Evolutionary conservation across 2,329 filamentous ascomycete genomes (phyloP).

Genomic region (Hypocreales sp.): DNA sequence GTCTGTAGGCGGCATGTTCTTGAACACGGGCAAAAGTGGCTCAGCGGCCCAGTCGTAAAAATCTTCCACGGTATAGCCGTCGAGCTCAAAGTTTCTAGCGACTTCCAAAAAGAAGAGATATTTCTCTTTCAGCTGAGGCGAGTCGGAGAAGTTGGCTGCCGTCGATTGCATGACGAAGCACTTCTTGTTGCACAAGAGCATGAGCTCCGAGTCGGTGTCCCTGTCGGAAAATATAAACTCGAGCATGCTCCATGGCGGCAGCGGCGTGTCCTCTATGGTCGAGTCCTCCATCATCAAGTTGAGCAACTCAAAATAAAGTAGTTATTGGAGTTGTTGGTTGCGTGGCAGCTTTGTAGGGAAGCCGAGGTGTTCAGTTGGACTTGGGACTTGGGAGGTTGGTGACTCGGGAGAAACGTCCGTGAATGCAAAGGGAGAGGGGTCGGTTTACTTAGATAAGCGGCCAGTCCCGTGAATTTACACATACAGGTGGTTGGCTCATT

Average conservation of each 20-base stretch:
- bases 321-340: too few relatives aligned
- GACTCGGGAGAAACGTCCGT: too few relatives aligned
- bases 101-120: conserved; percentile 10
- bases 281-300: too few relatives aligned
- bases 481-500: too few relatives aligned
- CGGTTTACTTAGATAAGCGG: too few relatives aligned
- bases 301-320: too few relatives aligned
- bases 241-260: conserved; percentile 2
- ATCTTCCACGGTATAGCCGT: conserved; percentile 9
- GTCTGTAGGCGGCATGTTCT: not conserved
- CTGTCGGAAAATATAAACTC: conserved; percentile 5
- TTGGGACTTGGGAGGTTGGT: too few relatives aligned
- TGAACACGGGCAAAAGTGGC: conserved; percentile 6
- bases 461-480: too few relatives aligned
- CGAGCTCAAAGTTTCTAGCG: conserved; percentile 7
- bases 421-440: too few relatives aligned
- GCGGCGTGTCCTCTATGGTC: not conserved
- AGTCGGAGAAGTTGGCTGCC: conserved; percentile 7
- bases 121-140: conserved; percentile 5
- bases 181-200: conserved; percentile 6
- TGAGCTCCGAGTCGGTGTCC: conserved; percentile 6
- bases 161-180: conserved; percentile 6
- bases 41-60: conserved; percentile 9
- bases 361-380: too few relatives aligned
- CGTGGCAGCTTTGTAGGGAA: too few relatives aligned